Evolutionary conservation across 345 rosid genomes (phyloP), one percentile per base, ranked within the genome.

Genomic region (Combretum micranthum): DNA sequence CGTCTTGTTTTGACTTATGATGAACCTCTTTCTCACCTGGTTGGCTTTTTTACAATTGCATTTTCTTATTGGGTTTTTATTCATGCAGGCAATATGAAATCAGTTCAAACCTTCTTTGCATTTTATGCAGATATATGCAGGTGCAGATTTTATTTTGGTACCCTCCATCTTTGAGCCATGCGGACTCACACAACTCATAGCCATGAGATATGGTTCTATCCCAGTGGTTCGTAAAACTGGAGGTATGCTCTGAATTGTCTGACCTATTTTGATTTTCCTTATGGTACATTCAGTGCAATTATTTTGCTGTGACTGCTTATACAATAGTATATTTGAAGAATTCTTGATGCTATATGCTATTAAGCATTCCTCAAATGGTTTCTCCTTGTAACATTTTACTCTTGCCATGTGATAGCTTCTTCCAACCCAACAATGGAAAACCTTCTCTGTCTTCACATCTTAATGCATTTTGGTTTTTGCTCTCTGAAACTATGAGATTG

Each of bases 11-110:
- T 92, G 76, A 83, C 77, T 54, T 92, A 92, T 42, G 96, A 92
- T 71, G 98, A 92, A 57, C 98, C 98, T 44, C 96, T 92, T 67
- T 92, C 98, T 49, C 98, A 92, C 75, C 66, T 88, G 88, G 98
- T 92, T 68, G 50, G 75, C 17, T 48, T 63, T 63, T 69, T 14
- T 52, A 47, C 15, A 47, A 23, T 25, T 64, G 37, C 21, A 25
- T 55, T 64, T 44, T 50, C 47, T 50, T 16, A 21, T 14, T 52
- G 15, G 9, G 16, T 16, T 42, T 14, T 12, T 39, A 37, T 52
- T 63, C 19, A 48, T 39, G 22, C 16, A 37, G 11, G 32, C 39
- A 32, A 47, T 26, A 44, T 21, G 17, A 58, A 66, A 16, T 46
- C 21, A 21, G 14, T 47, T 39, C 64, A 45, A 11, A 22, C 56